These are phyloP conservation scores for Tardiomyces digboiensis DNA, from an alignment of 1,139 yeast species.

Conservation along the genomic window DNA sequence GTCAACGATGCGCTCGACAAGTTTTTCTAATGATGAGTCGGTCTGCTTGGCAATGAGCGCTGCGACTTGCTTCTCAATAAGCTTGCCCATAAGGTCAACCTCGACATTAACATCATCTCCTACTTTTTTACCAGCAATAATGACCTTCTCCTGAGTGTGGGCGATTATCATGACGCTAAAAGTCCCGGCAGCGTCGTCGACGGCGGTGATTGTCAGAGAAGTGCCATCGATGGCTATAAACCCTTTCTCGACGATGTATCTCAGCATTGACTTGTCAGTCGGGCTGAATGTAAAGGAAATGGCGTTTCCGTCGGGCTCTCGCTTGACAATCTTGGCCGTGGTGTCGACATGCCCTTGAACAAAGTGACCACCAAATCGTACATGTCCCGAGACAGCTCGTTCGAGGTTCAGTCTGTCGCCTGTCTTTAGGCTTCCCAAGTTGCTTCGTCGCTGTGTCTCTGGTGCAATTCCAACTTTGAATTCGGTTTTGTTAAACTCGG, in stretches of 20 bases:
- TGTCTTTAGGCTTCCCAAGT: constrained; percentile 47
- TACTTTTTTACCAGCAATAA: constrained; percentile 51
- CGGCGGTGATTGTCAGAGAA: constrained; percentile 81
- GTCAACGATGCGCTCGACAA: constrained; percentile 45
- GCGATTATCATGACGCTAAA: constrained; percentile 89
- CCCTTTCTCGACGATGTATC: constrained; percentile 87
- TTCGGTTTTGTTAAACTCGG: constrained; percentile 48
- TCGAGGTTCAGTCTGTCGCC: constrained; percentile 77
- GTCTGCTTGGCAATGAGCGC: constrained; percentile 41
- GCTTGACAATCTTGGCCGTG: constrained; percentile 53
- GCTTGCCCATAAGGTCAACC: constrained; percentile 89
- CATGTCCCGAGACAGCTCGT: constrained; percentile 77
- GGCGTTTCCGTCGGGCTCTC: constrained; percentile 65
- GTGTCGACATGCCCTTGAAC: constrained; percentile 98
- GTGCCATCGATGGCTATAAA: constrained; percentile 90
- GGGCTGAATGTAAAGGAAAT: constrained; percentile 65
- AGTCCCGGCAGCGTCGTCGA: constrained; percentile 42
- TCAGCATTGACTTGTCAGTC: constrained; percentile 50
- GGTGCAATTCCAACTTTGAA: constrained; percentile 93
- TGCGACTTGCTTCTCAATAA: constrained; percentile 77
- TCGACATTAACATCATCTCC: constrained; percentile 78
- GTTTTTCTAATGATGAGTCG: constrained; percentile 28
- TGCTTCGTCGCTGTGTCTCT: constrained; percentile 79
- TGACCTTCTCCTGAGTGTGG: constrained; percentile 79
- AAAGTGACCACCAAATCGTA: constrained; percentile 91